These are phyloP conservation scores for Dittrichia graveolens DNA, from an alignment of 129 eudicot species.

Conservation along the genomic window DNA sequence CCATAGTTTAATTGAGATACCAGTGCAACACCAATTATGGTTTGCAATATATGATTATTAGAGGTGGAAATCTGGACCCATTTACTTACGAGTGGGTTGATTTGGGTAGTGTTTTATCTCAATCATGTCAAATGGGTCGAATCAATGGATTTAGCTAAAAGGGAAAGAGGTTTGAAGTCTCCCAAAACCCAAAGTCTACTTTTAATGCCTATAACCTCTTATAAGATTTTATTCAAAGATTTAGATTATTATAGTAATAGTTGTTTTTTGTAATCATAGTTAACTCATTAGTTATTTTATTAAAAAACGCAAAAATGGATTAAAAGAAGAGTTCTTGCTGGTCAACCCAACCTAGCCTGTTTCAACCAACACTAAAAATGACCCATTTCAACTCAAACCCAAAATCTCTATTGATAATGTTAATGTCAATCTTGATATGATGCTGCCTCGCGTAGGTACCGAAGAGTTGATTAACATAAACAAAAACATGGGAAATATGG, in stretches of 20 bases:
- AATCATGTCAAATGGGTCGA: neutral
- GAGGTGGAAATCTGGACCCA: neutral
- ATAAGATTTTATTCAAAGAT: neutral
- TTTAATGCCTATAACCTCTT: neutral
- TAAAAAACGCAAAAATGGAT: neutral
- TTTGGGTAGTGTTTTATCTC: neutral
- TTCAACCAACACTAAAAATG: neutral
- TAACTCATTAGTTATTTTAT: neutral
- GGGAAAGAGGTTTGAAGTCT: neutral
- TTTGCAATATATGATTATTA: neutral
- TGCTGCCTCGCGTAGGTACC: slow-evolving; percentile 43
- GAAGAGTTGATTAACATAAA: slow-evolving; percentile 43
- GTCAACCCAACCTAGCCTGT: neutral
- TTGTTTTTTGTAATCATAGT: neutral
- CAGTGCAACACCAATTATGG: slow-evolving; percentile 6
- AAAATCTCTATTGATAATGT: neutral
- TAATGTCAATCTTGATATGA: neutral
- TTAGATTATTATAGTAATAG: neutral
- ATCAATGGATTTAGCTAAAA: neutral
- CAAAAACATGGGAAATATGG: slow-evolving; percentile 31
- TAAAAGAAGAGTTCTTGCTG: neutral
- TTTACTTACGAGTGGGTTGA: neutral
- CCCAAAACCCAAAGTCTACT: neutral
- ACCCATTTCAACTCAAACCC: neutral
- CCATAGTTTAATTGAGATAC: neutral